Evolutionary conservation across 352 stramenopile species (phyloP), one percentile per base, ranked within the genome.

Genomic region (Globisporangium orthogonon): DNA sequence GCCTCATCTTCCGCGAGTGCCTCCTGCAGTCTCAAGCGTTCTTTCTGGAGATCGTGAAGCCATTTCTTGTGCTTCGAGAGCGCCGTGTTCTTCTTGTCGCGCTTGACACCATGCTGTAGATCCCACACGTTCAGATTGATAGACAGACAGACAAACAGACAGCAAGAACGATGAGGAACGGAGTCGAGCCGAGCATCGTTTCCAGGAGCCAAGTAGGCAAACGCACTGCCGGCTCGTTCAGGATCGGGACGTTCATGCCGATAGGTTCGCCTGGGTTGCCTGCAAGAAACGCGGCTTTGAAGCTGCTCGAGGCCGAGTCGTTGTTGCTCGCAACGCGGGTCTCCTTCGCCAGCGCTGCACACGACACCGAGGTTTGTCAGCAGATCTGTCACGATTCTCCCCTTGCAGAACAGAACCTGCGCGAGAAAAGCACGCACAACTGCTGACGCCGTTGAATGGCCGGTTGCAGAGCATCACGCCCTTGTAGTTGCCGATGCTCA

Each of bases 391-490:
- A 1, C 23, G 23, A 23, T 23, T 23, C 23, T 23, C 23, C 1
- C 23, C 23, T 23, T 23, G 23, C 23, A 23, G 23, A 52, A 7
- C 18, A 57, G 33, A n/a, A 40, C 13, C 28, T n/a, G 9, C 33
- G 2, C 13, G 33, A 29, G 10, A 14, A 13, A 11, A 2, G 33
- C 11, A 65, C 69, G 66, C 70, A 93, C 81, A 86, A 56, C 70
- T 78, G 58, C 70, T 86, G 53, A 91, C 84, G 49, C 88, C 89
- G 48, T 93, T 94, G 77, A 97, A 97, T 14, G 92, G 91, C 23
- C 92, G 73, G 69, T 98, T 97, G 74, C 91, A 98, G 35, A 98
- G 81, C 91, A 98, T 98, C 30, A 98, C 91, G 55, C 91, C 92
- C 72, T 98, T 97, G 73, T 97, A 97, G 78, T 97, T 97, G 66